Base-by-base conservation (phyloP, 2,329 filamentous ascomycete species). In the Aaosphaeria arxii region DNA sequence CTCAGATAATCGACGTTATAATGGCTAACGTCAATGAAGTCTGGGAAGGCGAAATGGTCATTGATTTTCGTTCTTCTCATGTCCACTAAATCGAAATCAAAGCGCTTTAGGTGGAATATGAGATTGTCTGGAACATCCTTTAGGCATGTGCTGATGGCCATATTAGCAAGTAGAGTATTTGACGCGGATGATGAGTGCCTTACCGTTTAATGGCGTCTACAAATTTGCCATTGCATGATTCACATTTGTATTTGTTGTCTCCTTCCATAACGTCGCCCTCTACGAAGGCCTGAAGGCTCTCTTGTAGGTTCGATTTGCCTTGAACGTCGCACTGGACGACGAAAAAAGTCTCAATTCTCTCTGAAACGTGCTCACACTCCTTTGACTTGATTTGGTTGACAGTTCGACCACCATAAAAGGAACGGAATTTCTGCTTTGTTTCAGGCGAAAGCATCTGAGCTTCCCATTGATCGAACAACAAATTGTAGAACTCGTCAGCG, bases 161-260 rank as follows among this genome's bases (percentile, higher is more conserved):
- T 62, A 59, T 42, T 44, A 41, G 40, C 42, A 35, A 6, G 4
- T 36, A 7, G 9, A 43, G 24, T n/a, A 40, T 40, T 40, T 9
- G 17, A 9, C 39, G 17, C 11, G 39, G 11, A 11, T 9, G 4
- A 59, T 24, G 17, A 24, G 17, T 24, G 17, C 17, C 66, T 59
- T 70, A 86, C 83, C 87, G 83, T 70, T 96, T 96, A 56, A 97
- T 89, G 17, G 94, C 94, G 70, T 96, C 88, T 11, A 99, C 94
- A 59, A 76, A 69, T 40, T 94, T 88, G 7, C 83, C 83, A 52
- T 90, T 88, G 66, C 94, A 99, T 4, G 84, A 87, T 30, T 91
- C 91, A 72, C 94, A 99, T 56, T 95, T 95, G 76, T 97, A 99
- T 73, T 96, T 96, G 75, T 99, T 97, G 61, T 96, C 91, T 56